phyloP scores from a whole-genome alignment of 1,139 yeast genomes.

The Starmera stellimalicola region DNA sequence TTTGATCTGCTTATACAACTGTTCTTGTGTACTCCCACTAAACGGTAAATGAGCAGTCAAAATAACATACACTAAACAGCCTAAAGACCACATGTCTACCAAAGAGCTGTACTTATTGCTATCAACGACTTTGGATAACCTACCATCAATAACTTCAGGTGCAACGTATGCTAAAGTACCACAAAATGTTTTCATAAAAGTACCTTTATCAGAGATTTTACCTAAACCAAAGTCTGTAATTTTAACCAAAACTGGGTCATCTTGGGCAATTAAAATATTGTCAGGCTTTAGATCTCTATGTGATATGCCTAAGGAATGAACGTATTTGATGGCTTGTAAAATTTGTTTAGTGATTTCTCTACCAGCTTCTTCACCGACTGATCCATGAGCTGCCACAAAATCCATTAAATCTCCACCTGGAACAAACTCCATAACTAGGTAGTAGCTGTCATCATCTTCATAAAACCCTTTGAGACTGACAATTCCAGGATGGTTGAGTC shows the following conservation, averaged over 20 bases:
- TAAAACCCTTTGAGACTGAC: conserved; percentile 76
- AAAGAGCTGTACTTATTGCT: conserved; percentile 61
- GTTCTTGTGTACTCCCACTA: conserved; percentile 85
- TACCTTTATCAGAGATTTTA: conserved; percentile 65
- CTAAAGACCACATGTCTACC: conserved; percentile 95
- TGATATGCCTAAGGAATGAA: conserved; percentile 81
- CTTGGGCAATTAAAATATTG: conserved; percentile 81
- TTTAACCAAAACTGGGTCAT: conserved; percentile 82
- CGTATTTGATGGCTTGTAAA: conserved; percentile 74
- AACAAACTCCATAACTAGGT: conserved; percentile 88
- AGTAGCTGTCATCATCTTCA: conserved; percentile 74
- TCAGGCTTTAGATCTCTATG: conserved; percentile 94
- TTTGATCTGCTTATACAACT: conserved; percentile 65
- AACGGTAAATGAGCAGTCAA: conserved; percentile 90
- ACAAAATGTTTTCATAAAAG: conserved; percentile 80
- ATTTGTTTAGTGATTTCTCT: conserved; percentile 80
- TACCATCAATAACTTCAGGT: conserved; percentile 81
- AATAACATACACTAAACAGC: conserved; percentile 84
- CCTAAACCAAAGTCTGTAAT: conserved; percentile 93
- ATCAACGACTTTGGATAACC: conserved; percentile 27
- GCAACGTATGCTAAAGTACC: conserved; percentile 90
- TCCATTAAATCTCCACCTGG: conserved; percentile 98
- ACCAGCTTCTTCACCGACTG: conserved; percentile 85
- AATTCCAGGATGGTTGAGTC: conserved; percentile 75
- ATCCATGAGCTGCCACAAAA: conserved; percentile 85